Evolutionary conservation across 2,329 filamentous ascomycete genomes (phyloP).

Genomic region (Pseudocercospora cruenta): DNA sequence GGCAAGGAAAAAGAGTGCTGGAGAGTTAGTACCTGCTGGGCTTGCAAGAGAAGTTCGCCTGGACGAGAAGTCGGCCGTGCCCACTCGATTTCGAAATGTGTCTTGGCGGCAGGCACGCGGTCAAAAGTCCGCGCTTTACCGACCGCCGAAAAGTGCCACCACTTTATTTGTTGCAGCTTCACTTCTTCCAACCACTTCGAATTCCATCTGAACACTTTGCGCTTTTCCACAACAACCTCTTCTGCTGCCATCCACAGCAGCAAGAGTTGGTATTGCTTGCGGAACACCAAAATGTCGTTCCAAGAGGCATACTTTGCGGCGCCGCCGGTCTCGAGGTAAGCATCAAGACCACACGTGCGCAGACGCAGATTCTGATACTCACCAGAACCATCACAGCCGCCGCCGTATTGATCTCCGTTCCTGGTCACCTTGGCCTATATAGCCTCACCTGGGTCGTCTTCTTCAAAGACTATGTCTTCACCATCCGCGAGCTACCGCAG

Average conservation of each 20-base stretch:
- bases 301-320: conserved; percentile 55
- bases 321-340: conserved; percentile 69
- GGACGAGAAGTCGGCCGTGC: conserved; percentile 4
- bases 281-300: conserved; percentile 27
- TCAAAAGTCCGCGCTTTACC: background rate
- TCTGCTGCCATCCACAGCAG: conserved; percentile 8
- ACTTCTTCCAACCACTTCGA: conserved; percentile 3
- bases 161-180: background rate
- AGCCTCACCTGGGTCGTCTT: conserved; percentile 59
- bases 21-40: conserved; percentile 22
- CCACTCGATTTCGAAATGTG: background rate
- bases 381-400: conserved; percentile 69
- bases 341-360: conserved; percentile 14
- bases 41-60: conserved; percentile 6
- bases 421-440: conserved; percentile 63
- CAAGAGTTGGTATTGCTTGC: background rate
- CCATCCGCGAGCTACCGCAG: conserved; percentile 61
- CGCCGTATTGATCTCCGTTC: conserved; percentile 65
- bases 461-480: conserved; percentile 46
- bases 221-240: background rate
- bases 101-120: background rate
- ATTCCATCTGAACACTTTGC: conserved; percentile 6
- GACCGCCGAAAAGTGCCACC: background rate
- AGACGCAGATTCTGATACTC: conserved; percentile 50
- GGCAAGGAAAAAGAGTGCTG: conserved; percentile 28